These are phyloP conservation scores for Teratosphaeria gauchensis DNA, from an alignment of 2,329 filamentous ascomycete species.

Conservation along the genomic window DNA sequence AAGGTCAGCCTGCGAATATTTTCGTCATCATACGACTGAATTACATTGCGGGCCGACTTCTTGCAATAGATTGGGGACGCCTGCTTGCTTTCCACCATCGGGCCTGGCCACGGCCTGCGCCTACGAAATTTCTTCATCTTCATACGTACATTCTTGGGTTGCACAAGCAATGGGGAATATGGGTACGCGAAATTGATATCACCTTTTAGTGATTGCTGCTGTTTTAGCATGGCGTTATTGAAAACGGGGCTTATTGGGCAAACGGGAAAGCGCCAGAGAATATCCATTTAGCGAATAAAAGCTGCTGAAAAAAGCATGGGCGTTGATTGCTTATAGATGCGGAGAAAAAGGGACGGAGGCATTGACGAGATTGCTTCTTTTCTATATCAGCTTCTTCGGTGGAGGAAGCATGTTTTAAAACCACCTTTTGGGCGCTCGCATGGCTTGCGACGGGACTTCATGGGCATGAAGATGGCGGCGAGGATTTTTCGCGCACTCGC, in stretches of 20 bases:
- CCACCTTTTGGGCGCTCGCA: neutral
- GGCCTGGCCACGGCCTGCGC: neutral
- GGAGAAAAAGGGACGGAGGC: neutral
- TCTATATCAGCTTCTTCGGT: neutral
- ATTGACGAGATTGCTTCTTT: neutral
- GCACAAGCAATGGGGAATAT: neutral
- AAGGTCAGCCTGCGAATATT: neutral
- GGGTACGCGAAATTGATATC: neutral
- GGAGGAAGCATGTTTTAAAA: neutral
- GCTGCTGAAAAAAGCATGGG: neutral
- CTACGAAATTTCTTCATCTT: neutral
- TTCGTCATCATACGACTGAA: neutral
- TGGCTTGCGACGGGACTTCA: neutral
- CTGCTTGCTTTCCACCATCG: neutral
- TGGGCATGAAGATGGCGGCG: neutral
- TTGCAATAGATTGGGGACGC: neutral
- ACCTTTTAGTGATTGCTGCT: neutral
- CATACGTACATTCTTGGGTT: neutral
- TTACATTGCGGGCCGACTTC: neutral
- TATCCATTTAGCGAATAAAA: neutral
- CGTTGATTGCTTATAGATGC: neutral
- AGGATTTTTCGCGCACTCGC: neutral
- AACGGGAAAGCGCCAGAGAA: neutral
- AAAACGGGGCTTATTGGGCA: neutral
- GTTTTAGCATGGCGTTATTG: constrained; percentile 1